Evolutionary conservation across 768 basidiomycete species (phyloP), one percentile per base, ranked within the genome.

Genomic region (Hygrocybe punicea): DNA sequence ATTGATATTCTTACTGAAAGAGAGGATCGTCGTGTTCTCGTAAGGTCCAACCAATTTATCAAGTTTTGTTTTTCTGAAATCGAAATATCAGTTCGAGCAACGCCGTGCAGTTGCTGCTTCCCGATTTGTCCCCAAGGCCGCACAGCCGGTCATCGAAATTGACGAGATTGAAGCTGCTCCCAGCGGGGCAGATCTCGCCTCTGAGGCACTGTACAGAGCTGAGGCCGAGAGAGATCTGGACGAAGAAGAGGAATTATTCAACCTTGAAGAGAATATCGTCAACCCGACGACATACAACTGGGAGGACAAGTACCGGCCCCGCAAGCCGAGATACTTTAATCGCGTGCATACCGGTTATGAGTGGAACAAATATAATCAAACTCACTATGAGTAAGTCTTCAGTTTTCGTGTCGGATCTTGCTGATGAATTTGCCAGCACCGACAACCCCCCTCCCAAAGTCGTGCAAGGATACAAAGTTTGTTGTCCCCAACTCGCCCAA

Each of bases 361-460:
- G 70, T 99, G 97, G 97, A 98, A 96, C 79, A 98, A 98, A 78
- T 99, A 98, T 73, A 98, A 98, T 71, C 96, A 98, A 71, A 98
- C 97, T 3, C 97, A 98, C 75, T 99, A 98, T 72, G 97, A 98
- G 93, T 96, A 76, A 61, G 91, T 81, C 19, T 55, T 47, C n/a
- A 58, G 13, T 14, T 45, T 57, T 10, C 17, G 11, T 45, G 51
- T 51, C 35, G 45, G 39, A 65, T 21, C 53, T 58, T 44, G 60
- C 58, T 71, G 53, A 69, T 49, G 7, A 17, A 21, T 24, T 49
- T 57, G 50, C 9, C 63, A 96, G 94, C 69, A 91, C 92, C 63
- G 97, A 98, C 67, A 99, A 99, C 69, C 97, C 97, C 45, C 97
- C 97, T 24, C 97, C 97, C 8, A 99, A 99, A 73, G 95, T 98